Conservation (phyloP, 345 rosid genomes). For the Salix purpurea region DNA sequence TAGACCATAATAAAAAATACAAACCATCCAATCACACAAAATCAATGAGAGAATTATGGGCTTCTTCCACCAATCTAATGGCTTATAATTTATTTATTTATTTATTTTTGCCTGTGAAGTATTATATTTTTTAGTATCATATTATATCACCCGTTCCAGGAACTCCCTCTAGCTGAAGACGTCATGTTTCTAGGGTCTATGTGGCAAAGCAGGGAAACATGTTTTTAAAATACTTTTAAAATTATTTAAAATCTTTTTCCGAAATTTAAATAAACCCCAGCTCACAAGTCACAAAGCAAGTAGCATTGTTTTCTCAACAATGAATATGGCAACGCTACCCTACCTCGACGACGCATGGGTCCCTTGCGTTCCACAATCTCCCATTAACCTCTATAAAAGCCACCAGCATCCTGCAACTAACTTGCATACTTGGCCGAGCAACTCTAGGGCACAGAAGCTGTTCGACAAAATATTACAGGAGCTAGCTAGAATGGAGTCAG, state of each 20-base stretch:
- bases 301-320: conserved; percentile 5
- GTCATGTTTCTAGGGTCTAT: too few species aligned
- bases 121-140: too few species aligned
- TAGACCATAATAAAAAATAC: too few species aligned
- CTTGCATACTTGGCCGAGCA: background rate
- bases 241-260: background rate
- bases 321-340: background rate
- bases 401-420: background rate
- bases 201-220: too few species aligned
- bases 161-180: too few species aligned
- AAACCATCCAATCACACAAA: too few species aligned
- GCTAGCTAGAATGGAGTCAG: conserved; percentile 14
- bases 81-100: too few species aligned
- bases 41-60: too few species aligned
- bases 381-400: background rate
- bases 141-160: too few species aligned
- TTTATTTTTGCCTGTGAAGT: too few species aligned
- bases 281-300: background rate
- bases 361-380: background rate
- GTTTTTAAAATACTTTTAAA: too few species aligned
- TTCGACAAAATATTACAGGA: background rate
- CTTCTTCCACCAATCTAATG: too few species aligned
- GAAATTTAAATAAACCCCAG: background rate
- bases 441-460: background rate
- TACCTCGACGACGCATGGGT: background rate